Conservation (phyloP, 176 grass and related monocot genomes). For the Avena sativa region DNA sequence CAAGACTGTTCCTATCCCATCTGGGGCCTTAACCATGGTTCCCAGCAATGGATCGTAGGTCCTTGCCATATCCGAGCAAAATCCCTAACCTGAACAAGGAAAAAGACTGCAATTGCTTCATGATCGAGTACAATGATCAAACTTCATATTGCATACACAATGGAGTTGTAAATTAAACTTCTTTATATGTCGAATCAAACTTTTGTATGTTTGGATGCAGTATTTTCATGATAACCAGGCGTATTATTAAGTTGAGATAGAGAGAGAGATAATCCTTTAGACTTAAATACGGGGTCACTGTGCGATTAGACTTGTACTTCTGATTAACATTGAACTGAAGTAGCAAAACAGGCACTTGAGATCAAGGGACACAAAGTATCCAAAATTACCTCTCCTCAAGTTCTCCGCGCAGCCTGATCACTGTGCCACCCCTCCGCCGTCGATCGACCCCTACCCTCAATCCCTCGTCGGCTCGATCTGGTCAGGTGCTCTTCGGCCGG, state of each 20-base stretch:
- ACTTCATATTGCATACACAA: background rate
- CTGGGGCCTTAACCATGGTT: background rate
- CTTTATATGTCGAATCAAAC: background rate
- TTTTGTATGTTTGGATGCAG: background rate
- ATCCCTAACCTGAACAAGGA: background rate
- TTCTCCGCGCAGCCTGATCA: background rate
- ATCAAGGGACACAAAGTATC: background rate
- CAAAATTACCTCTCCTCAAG: background rate
- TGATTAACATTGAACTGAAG: background rate
- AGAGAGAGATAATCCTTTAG: background rate
- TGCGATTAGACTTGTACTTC: background rate
- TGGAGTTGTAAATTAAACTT: background rate
- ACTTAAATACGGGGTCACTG: background rate
- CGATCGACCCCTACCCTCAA: background rate
- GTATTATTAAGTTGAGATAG: background rate
- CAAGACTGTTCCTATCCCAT: background rate
- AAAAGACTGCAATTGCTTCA: background rate
- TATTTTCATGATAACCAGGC: background rate
- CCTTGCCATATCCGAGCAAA: background rate
- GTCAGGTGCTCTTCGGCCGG: background rate
- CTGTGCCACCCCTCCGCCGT: background rate
- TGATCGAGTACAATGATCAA: background rate
- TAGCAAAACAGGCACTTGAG: background rate
- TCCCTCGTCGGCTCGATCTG: background rate
- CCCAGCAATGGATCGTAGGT: conserved; percentile 10